A percentile compares a stretch with the other conserved stretches of the same genome.
These are phyloP conservation scores for Adansonia digitata DNA, from an alignment of 345 rosid genomes.

Conservation along the genomic window DNA sequence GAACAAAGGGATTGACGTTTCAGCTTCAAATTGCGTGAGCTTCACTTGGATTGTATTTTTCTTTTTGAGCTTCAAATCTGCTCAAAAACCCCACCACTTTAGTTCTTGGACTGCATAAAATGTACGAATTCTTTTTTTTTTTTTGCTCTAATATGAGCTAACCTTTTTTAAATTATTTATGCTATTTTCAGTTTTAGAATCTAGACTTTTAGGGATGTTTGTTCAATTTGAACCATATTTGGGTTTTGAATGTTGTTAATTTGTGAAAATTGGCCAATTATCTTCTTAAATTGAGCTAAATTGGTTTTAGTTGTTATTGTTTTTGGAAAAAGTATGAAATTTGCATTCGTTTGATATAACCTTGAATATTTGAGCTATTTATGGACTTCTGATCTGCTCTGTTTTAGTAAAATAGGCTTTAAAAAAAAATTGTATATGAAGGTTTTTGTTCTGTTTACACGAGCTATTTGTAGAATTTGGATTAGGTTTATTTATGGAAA, in stretches of 20 bases:
- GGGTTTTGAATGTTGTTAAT: slow-evolving; percentile 7
- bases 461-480: background rate
- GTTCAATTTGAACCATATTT: slow-evolving; percentile 1
- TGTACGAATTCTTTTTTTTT: background rate
- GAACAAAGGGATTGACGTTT: background rate
- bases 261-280: background rate
- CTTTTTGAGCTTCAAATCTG: background rate
- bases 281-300: slow-evolving; percentile 8
- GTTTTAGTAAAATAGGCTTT: background rate
- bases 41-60: background rate
- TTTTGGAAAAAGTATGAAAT: background rate
- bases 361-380: background rate
- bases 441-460: background rate
- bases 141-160: background rate
- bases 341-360: background rate
- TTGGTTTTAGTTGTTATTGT: background rate
- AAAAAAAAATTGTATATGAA: background rate
- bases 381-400: background rate
- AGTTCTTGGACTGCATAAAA: background rate
- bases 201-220: background rate
- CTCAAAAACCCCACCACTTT: background rate
- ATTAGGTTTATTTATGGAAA: background rate
- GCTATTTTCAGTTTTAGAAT: background rate
- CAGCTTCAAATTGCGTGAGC: background rate
- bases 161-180: background rate